A percentile compares a stretch with the other conserved stretches of the same genome.
phyloP scores from a whole-genome alignment of 1,284 basidiomycete species.

The Cutaneotrichosporon sp. region DNA sequence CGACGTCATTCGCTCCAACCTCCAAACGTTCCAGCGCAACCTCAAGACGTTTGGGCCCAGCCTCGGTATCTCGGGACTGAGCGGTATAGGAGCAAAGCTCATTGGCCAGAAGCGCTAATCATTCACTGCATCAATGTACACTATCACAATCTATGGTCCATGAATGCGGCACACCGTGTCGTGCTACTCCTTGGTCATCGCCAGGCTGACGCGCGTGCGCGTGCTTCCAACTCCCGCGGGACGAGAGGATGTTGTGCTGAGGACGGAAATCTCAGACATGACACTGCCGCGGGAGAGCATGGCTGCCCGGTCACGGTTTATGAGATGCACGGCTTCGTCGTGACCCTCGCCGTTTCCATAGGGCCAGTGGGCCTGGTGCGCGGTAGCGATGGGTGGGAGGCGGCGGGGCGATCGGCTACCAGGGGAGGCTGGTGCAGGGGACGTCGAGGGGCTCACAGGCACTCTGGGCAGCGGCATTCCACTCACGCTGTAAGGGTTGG shows the following conservation, averaged over 20 bases:
- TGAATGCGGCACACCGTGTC: not conserved
- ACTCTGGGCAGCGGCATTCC: not conserved
- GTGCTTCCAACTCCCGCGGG: not conserved
- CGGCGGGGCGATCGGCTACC: not conserved
- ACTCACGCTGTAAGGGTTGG: not conserved
- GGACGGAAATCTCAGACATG: not conserved
- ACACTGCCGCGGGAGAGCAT: constrained; percentile 9
- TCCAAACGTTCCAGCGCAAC: constrained; percentile 34
- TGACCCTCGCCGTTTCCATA: not conserved
- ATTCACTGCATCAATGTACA: not conserved
- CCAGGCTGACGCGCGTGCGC: constrained; percentile 5
- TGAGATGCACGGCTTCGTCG: not conserved
- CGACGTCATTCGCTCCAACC: constrained; percentile 26
- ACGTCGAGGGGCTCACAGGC: not conserved
- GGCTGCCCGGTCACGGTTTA: not conserved
- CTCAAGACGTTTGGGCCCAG: constrained; percentile 41
- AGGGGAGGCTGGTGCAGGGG: not conserved
- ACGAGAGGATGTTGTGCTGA: not conserved
- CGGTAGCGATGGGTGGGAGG: not conserved
- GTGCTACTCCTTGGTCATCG: not conserved
- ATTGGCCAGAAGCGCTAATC: constrained; percentile 28
- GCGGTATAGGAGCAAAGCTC: constrained; percentile 35
- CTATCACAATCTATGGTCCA: not conserved
- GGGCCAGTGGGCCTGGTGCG: not conserved
- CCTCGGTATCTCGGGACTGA: constrained; percentile 40